These are phyloP conservation scores for Monascus purpureus DNA, from an alignment of 495 filamentous ascomycete species.

Conservation along the genomic window DNA sequence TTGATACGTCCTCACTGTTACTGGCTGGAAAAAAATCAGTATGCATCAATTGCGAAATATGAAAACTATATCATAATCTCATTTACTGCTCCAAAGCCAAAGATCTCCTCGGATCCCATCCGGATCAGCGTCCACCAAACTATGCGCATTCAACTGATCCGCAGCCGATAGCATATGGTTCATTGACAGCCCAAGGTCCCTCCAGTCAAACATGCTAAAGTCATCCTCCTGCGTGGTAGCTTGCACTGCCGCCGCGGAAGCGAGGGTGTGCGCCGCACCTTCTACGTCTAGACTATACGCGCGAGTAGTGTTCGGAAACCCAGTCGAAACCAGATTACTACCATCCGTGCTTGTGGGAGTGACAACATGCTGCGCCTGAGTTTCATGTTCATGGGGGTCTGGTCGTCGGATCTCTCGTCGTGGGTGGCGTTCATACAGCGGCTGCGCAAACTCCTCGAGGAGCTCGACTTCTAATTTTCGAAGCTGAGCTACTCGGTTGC, in stretches of 20 bases:
- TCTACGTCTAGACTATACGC: not conserved
- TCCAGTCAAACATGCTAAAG: conserved; percentile 7
- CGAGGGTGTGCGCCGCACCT: not conserved
- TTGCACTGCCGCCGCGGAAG: not conserved
- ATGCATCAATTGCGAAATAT: no score
- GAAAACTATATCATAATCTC: not conserved
- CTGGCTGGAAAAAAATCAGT: no score
- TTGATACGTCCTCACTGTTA: no score
- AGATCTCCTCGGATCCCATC: conserved; percentile 7
- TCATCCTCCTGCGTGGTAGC: conserved; percentile 2
- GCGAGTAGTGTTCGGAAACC: not conserved
- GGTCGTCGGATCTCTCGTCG: not conserved
- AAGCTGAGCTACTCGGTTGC: conserved; percentile 15
- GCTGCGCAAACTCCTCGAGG: conserved; percentile 11
- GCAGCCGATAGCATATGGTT: conserved; percentile 11
- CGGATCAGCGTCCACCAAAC: conserved; percentile 5
- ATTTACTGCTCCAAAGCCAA: conserved; percentile 11
- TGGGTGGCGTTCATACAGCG: conserved; percentile 1
- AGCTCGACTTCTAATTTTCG: conserved; percentile 17
- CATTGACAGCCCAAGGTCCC: conserved; percentile 9
- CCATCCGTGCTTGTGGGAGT: not conserved
- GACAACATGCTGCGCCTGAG: not conserved
- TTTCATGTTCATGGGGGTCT: not conserved
- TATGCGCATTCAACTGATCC: conserved; percentile 8
- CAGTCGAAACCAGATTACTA: not conserved